Conservation (phyloP, 2,329 filamentous ascomycete species). For the Botrytis fragariae region DNA sequence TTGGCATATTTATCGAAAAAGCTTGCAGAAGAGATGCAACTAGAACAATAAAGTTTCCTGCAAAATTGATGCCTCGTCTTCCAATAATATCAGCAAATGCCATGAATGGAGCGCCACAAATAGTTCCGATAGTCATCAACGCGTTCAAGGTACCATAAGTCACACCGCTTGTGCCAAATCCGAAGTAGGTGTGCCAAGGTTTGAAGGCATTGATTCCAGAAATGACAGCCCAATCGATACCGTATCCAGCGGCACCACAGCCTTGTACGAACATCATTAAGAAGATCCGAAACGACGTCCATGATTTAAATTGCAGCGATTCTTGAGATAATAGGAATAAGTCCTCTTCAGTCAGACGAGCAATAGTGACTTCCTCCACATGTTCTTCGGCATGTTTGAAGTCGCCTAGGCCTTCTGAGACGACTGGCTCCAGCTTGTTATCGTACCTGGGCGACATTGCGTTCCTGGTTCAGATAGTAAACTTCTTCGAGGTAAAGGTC, state of each 20-base stretch:
- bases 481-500: not conserved
- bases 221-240: slow-evolving; percentile 51
- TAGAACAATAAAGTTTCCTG: slow-evolving; percentile 47
- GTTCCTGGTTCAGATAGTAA: not conserved
- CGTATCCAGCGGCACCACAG: slow-evolving; percentile 44
- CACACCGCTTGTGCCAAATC: slow-evolving; percentile 43
- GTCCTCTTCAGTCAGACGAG: slow-evolving; percentile 48
- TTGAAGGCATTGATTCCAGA: slow-evolving; percentile 45
- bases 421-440: not conserved
- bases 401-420: slow-evolving; percentile 28
- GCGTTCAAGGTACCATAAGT: slow-evolving; percentile 44
- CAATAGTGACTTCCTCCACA: slow-evolving; percentile 46
- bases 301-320: slow-evolving; percentile 43
- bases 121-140: slow-evolving; percentile 48
- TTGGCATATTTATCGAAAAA: slow-evolving; percentile 27
- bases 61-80: slow-evolving; percentile 49
- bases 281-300: slow-evolving; percentile 43
- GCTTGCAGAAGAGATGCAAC: slow-evolving; percentile 40
- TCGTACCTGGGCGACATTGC: not conserved
- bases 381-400: slow-evolving; percentile 39
- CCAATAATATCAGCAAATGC: slow-evolving; percentile 51
- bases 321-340: slow-evolving; percentile 44
- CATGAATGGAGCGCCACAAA: slow-evolving; percentile 50
- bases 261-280: slow-evolving; percentile 47
- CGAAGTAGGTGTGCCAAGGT: slow-evolving; percentile 46